Evolutionary conservation across 257 asterid genomes (phyloP).

Genomic region (Solanum rostratum): DNA sequence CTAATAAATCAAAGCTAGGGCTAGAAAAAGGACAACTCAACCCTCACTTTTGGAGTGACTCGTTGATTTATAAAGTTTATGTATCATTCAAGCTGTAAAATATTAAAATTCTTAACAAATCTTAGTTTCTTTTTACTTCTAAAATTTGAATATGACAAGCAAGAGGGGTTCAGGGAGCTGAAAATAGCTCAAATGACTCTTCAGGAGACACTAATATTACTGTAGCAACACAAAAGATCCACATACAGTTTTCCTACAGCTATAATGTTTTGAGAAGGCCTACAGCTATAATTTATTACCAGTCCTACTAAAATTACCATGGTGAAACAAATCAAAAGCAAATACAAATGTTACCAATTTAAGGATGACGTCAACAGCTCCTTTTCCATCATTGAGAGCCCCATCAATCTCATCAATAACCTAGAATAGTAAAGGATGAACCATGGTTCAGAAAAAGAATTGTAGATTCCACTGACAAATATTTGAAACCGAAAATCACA

Average conservation of each 20-base stretch:
- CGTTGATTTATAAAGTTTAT: not conserved
- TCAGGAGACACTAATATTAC: not conserved
- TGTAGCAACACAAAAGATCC: not conserved
- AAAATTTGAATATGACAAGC: not conserved
- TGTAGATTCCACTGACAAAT: not conserved
- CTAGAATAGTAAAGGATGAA: conserved; percentile 16
- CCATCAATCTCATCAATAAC: conserved; percentile 98
- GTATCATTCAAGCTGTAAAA: not conserved
- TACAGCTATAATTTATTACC: not conserved
- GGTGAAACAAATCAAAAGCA: not conserved
- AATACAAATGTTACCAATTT: conserved; percentile 46
- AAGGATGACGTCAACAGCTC: conserved; percentile 87
- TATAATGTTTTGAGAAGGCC: not conserved
- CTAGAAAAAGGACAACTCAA: not conserved
- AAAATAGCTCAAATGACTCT: not conserved
- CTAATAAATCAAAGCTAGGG: not conserved
- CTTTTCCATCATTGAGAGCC: conserved; percentile 95
- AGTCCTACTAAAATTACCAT: not conserved
- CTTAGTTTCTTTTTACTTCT: not conserved
- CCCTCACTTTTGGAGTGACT: not conserved
- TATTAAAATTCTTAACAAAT: not conserved
- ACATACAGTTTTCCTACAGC: not conserved
- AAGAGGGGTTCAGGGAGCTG: not conserved
- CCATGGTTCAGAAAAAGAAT: not conserved
- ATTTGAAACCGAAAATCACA: not conserved